Evolutionary conservation across 352 stramenopile genomes (phyloP), one percentile per base, ranked within the genome.

Genomic region (Pythium phragmitis): DNA sequence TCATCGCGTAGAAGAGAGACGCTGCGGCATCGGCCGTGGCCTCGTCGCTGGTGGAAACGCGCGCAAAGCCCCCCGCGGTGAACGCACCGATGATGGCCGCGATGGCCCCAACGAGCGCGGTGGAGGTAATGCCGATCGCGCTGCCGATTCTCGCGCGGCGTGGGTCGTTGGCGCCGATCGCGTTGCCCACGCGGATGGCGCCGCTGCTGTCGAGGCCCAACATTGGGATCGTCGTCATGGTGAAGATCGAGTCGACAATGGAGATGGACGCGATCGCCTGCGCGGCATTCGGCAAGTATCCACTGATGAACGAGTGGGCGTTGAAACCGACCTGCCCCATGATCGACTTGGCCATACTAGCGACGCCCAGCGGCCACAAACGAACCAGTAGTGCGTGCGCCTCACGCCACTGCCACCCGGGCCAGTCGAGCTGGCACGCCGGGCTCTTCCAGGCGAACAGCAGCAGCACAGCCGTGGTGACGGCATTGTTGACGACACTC

Each of bases 121-220:
- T 62, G 7, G 37, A 33, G 13, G 8, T 51, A 2, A 30, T 23
- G 8, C 33, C 30, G 1, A 86, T 63, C 33, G 74, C 56, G 33
- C 74, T 74, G 26, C 75, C 74, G 58, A 87, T 45, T 13, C 57
- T 58, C 2, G 79, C 81, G 26, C 81, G 73, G 2, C 67, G 70
- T 8, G 79, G 66, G 16, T 83, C 67, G 16, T 75, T 72, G n/a
- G 75, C 77, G 28, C 81, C 80, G 12, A 86, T 60, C 19, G 81
- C 79, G 26, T 84, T 90, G 26, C 81, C 81, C 21, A 90, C 79
- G 36, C 77, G 75, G 39, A 88, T 77, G 33, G 73, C 73, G 13
- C 79, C 81, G 5, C 73, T 73, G 11, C 81, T 64, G n/a, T 63
- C 81, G 19, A 86, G 71, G 3, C 77, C 79, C 4, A 80, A 28